Base-by-base conservation (phyloP, 805 yeast genomes). In the Alloascoidea hylecoeti region DNA sequence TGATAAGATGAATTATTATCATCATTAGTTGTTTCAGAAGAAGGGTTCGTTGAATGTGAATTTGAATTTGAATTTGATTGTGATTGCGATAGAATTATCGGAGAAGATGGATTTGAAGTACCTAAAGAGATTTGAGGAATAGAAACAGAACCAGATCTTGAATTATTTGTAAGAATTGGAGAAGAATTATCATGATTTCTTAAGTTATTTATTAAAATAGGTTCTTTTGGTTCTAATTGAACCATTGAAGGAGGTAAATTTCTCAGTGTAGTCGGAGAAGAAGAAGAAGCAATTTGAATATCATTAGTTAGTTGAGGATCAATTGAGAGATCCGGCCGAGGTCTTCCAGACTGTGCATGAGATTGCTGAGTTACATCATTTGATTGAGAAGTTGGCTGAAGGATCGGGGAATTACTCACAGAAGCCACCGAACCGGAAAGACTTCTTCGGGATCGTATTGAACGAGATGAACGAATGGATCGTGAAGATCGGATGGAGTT, bases 181-280 rank as follows among this genome's bases (percentile, higher is more conserved):
- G 13, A 9, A 23, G 13, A 9, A n/a, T 66, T 70, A 46, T 62
- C 64, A 37, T 65, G 64, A 44, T 67, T 66, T 44, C 74, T 56
- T n/a, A n/a, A n/a, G n/a, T n/a, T n/a, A 38, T 74, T 63, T 45
- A 76, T 64, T 46, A 81, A 63, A 42, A 81, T 81, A 2, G 92
- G 88, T 39, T 75, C 75, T 48, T 73, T 78, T 15, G 92, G 89
- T 46, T 70, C 80, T 42, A 75, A 61, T 44, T 72, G 75, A 27
- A 70, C 61, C 86, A 80, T 76, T 30, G 82, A 73, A 14, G 80
- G 75, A 14, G 85, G 84, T 39, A 75, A 57, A n/a, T n/a, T n/a
- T n/a, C n/a, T n/a, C n/a, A n/a, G 40, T 59, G 62, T 2, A 63
- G 48, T 18, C 48, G 36, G 4, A 50, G 39, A 18, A 47, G 40